Percentiles rank a stretch among this genome's conserved stretches.
phyloP scores from a whole-genome alignment of 179 eudicot species.

The Dionaea muscipula region DNA sequence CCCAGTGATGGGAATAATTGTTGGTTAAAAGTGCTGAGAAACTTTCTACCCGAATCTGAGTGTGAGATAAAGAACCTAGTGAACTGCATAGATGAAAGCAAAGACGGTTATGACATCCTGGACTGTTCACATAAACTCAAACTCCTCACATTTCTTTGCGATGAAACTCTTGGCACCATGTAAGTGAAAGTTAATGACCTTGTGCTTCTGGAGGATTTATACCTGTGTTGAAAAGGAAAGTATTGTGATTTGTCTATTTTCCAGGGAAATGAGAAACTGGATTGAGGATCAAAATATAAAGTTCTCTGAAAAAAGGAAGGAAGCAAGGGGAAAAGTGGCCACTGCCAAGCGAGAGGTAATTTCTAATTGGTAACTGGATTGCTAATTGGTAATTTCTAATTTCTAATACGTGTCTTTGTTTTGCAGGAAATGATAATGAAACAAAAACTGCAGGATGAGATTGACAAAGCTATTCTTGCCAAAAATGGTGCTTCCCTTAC shows the following conservation, averaged over 20 bases:
- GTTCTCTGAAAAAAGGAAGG: conserved; percentile 36
- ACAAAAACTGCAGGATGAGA: conserved; percentile 47
- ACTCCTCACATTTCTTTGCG: conserved; percentile 46
- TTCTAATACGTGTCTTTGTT: conserved; percentile 1
- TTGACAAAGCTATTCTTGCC: conserved; percentile 37
- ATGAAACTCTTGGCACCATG: conserved; percentile 49
- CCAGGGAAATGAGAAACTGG: conserved; percentile 60
- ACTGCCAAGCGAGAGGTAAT: conserved; percentile 60
- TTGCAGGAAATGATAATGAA: conserved; percentile 58
- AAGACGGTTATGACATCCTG: conserved; percentile 35
- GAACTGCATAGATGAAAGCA: conserved; percentile 22
- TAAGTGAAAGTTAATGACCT: conserved; percentile 22
- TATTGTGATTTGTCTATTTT: conserved; percentile 1
- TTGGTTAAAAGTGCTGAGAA: conserved; percentile 33
- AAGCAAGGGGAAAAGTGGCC: conserved; percentile 37
- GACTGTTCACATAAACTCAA: conserved; percentile 43
- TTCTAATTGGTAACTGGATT: not conserved
- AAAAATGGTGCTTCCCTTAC: conserved; percentile 47
- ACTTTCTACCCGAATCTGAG: conserved; percentile 28
- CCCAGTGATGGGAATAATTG: conserved; percentile 19
- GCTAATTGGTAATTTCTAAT: not conserved
- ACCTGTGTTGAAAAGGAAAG: not conserved
- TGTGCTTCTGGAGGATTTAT: not conserved
- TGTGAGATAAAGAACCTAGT: conserved; percentile 22
- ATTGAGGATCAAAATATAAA: conserved; percentile 45